Base-by-base conservation (phyloP, 1,284 basidiomycete genomes). In the Bjerkandera adusta region DNA sequence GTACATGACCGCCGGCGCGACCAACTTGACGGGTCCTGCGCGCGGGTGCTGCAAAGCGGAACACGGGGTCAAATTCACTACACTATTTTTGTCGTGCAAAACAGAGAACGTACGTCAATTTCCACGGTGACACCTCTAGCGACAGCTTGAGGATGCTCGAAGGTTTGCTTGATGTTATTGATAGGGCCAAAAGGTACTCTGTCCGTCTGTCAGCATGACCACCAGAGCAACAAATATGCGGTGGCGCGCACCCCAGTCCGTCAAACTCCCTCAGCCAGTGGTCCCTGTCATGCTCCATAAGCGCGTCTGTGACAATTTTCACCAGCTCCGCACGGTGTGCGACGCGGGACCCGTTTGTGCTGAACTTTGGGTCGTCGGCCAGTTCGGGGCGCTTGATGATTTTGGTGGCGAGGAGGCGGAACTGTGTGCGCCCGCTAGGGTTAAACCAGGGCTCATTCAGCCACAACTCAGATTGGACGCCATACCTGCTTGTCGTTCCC, bases 171-270 rank as follows among this genome's bases (percentile, higher is more conserved):
- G 53, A 98, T 92, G 57, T 93, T 89, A 65, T 97, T 96, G 70
- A 98, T 96, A 12, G 92, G 92, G 13, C 90, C 91, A 65, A 91
- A 91, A 3, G 92, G 93, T 26, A 96, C 77, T 4, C 90, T 89
- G 50, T n/a, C 41, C 42, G 29, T 38, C 21, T 10, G 41, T 30
- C 40, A 24, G 30, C 1, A 15, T 36, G 16, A 20, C 24, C 10
- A 27, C 13, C 20, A 20, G 12, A 2, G 22, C 11, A 36, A 30
- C 13, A 18, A 24, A 50, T 47, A 10, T 30, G 20, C 33, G 45
- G 45, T 38, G 33, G 22, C 21, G 68, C 76, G 52, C 63, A 91
- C 83, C 92, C 92, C 38, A 85, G 68, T 12, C 90, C 90, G 29
- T 71, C 81, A 53, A 96, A 79, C 45, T 73, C 73, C 50, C 77